These are phyloP conservation scores for Voacanga thouarsii DNA, from an alignment of 257 asterid species.

Conservation along the genomic window DNA sequence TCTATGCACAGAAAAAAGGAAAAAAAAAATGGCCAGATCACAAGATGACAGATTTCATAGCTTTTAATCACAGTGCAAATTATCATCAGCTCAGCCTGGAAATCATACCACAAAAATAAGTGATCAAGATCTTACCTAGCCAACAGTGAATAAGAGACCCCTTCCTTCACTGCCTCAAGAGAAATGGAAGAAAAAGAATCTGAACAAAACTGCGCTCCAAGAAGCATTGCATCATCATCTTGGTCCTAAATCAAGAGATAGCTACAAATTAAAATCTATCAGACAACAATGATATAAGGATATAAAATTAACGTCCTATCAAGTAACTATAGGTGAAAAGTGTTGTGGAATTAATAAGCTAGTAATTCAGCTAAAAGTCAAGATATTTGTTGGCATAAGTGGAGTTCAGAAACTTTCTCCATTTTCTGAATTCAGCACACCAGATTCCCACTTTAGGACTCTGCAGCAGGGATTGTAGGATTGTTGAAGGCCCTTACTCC, in stretches of 20 bases:
- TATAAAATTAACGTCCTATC: not conserved
- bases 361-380: not conserved
- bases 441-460: no score
- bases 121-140: conserved; percentile 50
- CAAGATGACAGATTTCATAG: not conserved
- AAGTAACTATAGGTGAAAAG: not conserved
- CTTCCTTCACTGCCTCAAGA: conserved; percentile 45
- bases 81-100: conserved; percentile 9
- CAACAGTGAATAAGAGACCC: conserved; percentile 59
- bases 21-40: not conserved
- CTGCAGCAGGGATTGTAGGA: not conserved
- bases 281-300: not conserved
- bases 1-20: not conserved
- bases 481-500: not conserved
- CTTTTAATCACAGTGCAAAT: not conserved
- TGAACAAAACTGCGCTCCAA: conserved; percentile 89
- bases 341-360: not conserved
- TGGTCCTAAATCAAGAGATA: conserved; percentile 54
- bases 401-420: not conserved
- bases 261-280: not conserved
- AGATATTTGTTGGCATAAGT: not conserved
- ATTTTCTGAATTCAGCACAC: not conserved
- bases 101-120: conserved; percentile 6
- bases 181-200: conserved; percentile 83
- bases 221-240: conserved; percentile 86